phyloP scores from a whole-genome alignment of 2,329 filamentous ascomycete genomes.

The Coniochaeta ligniaria region DNA sequence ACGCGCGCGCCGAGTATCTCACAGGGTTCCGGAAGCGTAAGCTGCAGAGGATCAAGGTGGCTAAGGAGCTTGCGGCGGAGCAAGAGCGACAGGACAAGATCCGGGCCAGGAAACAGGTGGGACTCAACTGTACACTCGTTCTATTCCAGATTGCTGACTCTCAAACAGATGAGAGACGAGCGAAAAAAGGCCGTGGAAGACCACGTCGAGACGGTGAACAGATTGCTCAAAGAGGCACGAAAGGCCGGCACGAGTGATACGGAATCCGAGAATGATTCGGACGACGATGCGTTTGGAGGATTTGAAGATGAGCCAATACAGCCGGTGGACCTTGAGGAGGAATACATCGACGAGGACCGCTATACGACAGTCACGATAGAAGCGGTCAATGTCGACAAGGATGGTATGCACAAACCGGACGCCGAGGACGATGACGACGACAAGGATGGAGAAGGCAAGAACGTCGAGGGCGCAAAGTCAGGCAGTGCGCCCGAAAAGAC shows the following conservation, averaged over 20 bases:
- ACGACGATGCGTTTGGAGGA: constrained; percentile 40
- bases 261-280: constrained; percentile 43
- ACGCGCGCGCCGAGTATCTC: constrained; percentile 76
- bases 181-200: constrained; percentile 74
- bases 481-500: constrained; percentile 7
- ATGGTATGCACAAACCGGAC: constrained; percentile 57
- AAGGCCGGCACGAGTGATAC: constrained; percentile 33
- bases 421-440: constrained; percentile 28
- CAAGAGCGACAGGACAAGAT: constrained; percentile 72
- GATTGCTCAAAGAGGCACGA: constrained; percentile 57
- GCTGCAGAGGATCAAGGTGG: constrained; percentile 72
- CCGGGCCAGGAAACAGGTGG: constrained; percentile 62
- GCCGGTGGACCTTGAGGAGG: constrained; percentile 73
- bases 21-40: constrained; percentile 98
- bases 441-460: constrained; percentile 24
- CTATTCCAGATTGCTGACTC: constrained; percentile 3
- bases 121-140: not conserved
- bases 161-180: constrained; percentile 67
- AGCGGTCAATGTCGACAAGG: constrained; percentile 70
- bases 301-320: constrained; percentile 44
- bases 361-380: constrained; percentile 95
- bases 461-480: constrained; percentile 19
- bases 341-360: constrained; percentile 94
- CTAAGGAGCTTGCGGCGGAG: constrained; percentile 73
- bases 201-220: constrained; percentile 72